Evolutionary conservation across 1,139 yeast species (phyloP), one percentile per base, ranked within the genome.

Genomic region (Hyphopichia wangnamkhiaoensis): DNA sequence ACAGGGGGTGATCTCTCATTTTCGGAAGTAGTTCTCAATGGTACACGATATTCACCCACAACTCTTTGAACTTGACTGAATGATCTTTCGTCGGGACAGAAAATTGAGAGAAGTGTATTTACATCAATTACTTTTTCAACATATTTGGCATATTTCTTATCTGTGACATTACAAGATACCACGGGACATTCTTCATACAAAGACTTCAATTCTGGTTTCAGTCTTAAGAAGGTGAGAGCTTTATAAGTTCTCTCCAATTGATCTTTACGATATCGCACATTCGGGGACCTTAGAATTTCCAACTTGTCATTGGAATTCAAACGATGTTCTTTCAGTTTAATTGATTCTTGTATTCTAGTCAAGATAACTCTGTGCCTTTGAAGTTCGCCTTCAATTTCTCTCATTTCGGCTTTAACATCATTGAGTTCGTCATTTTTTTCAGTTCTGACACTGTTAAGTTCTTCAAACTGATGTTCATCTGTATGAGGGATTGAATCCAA

Each of bases 101-200:
- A 66, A 2, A 72, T 47, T 1, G 96, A 80, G 39, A 77, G 61
- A 35, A 80, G 61, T 7, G 84, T 74, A 40, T 71, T 71, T 34
- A 61, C 60, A 38, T 80, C 82, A 10, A 87, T 71, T 10, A 81
- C 68, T 38, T 77, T 72, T 39, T 83, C 88, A 35, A 88, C 59
- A 46, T 76, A 76, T 19, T 74, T 66, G 1, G 83, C 86, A 52
- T 73, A 74, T 4, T 53, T 54, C 13, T 60, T 59, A 44, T 81
- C 75, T 2, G 67, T 70, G 1, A 82, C 77, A 16, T 76, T 70
- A 33, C 94, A 70, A 0, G 86, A 72, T 29, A 89, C 68, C n/a
- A 82, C 66, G 0, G 97, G 94, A 2, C 96, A 94, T 52, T 85
- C 95, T 46, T 69, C 78, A 39, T 85, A 80, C 8, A 56, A 56